A percentile compares a stretch with the other conserved stretches of the same genome.
Conservation (phyloP, 2,329 filamentous ascomycete species). For the Hypoxylon sp. region DNA sequence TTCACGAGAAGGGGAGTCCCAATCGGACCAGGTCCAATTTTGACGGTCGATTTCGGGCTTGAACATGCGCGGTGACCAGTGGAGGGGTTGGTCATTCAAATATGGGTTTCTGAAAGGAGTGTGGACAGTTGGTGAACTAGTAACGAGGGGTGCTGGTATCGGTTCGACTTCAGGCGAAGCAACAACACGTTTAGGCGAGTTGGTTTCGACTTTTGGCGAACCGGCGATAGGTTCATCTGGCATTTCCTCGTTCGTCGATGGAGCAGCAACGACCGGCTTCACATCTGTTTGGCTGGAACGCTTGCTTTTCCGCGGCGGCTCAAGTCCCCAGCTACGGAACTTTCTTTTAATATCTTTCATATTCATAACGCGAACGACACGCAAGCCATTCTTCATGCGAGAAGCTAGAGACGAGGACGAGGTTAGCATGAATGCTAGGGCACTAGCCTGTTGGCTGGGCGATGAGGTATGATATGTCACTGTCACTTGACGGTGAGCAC, state of each 20-base stretch:
- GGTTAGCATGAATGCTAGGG: constrained; percentile 8
- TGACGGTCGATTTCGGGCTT: constrained; percentile 37
- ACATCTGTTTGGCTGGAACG: constrained; percentile 1
- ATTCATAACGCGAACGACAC: constrained; percentile 30
- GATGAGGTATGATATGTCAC: background rate
- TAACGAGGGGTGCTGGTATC: constrained; percentile 1
- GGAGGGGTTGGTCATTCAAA: constrained; percentile 33
- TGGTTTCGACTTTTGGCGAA: constrained; percentile 9
- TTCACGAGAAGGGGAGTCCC: constrained; percentile 41
- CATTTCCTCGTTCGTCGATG: background rate
- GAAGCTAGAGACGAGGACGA: constrained; percentile 29
- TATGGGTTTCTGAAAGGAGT: constrained; percentile 41
- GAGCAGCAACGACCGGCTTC: constrained; percentile 1
- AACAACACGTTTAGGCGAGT: background rate
- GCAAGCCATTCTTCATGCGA: constrained; percentile 39
- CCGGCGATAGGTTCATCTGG: constrained; percentile 3
- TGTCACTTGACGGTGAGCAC: background rate
- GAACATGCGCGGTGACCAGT: constrained; percentile 43
- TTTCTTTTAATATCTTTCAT: background rate
- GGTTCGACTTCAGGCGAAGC: constrained; percentile 1
- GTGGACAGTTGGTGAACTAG: background rate
- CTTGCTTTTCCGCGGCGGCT: background rate
- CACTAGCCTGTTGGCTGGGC: background rate
- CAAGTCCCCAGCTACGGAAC: background rate
- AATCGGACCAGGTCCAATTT: constrained; percentile 44